Conservation (phyloP, 495 filamentous ascomycete genomes). For the Penicillium goetzii region DNA sequence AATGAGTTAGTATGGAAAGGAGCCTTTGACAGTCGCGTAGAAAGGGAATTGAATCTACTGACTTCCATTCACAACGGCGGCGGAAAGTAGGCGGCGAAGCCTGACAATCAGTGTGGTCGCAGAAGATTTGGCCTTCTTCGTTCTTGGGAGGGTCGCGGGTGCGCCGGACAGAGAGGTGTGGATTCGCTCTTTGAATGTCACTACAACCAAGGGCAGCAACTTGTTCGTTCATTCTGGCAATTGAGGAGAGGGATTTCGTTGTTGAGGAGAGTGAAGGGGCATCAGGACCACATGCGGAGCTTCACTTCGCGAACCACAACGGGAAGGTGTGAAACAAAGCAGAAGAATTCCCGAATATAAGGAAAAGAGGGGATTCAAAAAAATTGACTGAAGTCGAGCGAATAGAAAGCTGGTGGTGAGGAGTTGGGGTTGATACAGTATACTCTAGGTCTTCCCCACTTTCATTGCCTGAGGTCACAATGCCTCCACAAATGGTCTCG, state of each 20-base stretch:
- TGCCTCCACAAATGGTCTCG: no score
- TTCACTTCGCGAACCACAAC: conserved; percentile 57
- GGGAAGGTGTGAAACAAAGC: no score
- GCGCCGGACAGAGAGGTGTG: conserved; percentile 51
- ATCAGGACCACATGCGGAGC: conserved; percentile 43
- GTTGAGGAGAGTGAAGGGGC: conserved; percentile 45
- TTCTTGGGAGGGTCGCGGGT: conserved; percentile 65
- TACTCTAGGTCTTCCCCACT: no score
- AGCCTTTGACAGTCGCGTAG: no score
- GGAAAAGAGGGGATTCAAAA: no score
- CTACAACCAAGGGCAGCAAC: conserved; percentile 32
- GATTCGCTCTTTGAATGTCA: conserved; percentile 44
- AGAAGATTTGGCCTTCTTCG: conserved; percentile 68
- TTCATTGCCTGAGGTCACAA: no score
- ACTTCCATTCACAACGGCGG: conserved; percentile 93
- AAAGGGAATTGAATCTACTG: conserved; percentile 43
- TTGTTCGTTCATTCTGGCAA: conserved; percentile 50
- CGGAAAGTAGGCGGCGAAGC: conserved; percentile 63
- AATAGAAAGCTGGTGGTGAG: no score
- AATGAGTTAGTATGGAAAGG: conserved; percentile 25
- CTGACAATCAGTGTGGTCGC: conserved; percentile 64
- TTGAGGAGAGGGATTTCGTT: conserved; percentile 40
- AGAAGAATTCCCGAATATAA: no score
- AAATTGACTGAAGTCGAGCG: no score
- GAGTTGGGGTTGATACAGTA: no score